Conservation (phyloP, 139 green algal species). For the Chloropicon primus region DNA sequence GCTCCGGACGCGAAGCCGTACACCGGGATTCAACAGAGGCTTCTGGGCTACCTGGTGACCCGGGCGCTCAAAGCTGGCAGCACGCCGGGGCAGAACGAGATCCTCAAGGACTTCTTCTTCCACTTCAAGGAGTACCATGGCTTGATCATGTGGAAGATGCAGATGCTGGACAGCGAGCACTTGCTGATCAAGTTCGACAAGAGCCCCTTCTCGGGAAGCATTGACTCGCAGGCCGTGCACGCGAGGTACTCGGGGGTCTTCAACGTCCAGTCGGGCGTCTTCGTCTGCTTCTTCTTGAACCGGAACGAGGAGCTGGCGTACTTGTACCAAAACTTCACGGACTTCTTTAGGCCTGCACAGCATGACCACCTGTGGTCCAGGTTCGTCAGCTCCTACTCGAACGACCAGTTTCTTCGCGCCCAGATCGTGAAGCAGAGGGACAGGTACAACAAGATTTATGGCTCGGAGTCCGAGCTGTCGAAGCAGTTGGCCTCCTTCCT, state of each 20-base stretch:
- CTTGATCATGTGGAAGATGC: slow-evolving; percentile 28
- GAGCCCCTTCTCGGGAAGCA: slow-evolving; percentile 9
- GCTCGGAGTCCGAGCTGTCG: slow-evolving; percentile 9
- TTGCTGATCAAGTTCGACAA: slow-evolving; percentile 29
- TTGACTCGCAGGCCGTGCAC: slow-evolving; percentile 1
- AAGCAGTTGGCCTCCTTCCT: slow-evolving; percentile 18
- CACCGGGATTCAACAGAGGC: background rate
- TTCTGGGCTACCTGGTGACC: background rate
- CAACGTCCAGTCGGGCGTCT: slow-evolving; percentile 16
- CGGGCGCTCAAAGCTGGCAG: background rate
- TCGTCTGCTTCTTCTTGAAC: slow-evolving; percentile 26
- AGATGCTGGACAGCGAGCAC: slow-evolving; percentile 24
- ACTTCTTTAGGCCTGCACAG: slow-evolving; percentile 15
- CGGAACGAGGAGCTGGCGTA: slow-evolving; percentile 12
- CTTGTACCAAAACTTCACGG: slow-evolving; percentile 12
- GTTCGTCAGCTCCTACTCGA: background rate
- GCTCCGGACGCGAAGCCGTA: background rate
- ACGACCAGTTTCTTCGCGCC: slow-evolving; percentile 12
- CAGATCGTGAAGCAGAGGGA: slow-evolving; percentile 24
- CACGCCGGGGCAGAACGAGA: background rate
- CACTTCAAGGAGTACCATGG: slow-evolving; percentile 25
- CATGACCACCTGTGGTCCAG: background rate
- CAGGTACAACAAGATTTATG: background rate
- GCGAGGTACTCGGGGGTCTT: slow-evolving; percentile 25
- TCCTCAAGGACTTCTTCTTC: slow-evolving; percentile 10